Conservation (phyloP, 768 basidiomycete species). For the Boletus rubroflammeus region DNA sequence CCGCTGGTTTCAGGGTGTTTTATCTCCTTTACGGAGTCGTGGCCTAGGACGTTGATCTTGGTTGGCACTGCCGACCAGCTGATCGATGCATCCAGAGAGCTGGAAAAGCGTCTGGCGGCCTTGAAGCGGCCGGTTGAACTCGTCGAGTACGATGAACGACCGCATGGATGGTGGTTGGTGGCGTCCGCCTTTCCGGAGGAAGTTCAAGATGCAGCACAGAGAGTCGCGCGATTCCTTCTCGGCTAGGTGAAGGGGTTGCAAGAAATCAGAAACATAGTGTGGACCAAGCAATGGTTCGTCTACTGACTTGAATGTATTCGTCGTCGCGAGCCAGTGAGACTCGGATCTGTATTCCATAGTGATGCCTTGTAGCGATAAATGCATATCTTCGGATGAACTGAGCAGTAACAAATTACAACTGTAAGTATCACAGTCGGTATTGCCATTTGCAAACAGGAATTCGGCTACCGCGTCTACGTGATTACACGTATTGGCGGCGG, state of each 20-base stretch:
- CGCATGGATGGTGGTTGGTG: conserved; percentile 14
- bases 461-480: no score
- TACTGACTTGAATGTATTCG: not conserved
- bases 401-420: no score
- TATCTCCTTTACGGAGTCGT: conserved; percentile 6
- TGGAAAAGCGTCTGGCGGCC: not conserved
- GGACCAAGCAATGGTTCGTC: no score
- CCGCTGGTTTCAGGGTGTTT: conserved; percentile 9
- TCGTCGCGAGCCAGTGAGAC: not conserved
- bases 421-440: no score
- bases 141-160: conserved; percentile 9
- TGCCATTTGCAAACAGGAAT: no score
- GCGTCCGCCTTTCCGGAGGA: conserved; percentile 2
- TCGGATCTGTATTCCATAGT: no score
- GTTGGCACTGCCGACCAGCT: conserved; percentile 7
- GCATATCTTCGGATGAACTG: no score
- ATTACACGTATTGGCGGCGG: no score
- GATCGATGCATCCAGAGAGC: conserved; percentile 3
- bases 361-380: no score
- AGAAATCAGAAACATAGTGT: not conserved
- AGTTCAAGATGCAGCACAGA: not conserved
- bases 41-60: conserved; percentile 15
- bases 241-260: not conserved
- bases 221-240: not conserved
- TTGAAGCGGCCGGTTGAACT: conserved; percentile 6